Percentiles rank a stretch among this genome's conserved stretches.
Evolutionary conservation across 2,329 filamentous ascomycete species (phyloP).

Genomic region (Alternaria infectoria): DNA sequence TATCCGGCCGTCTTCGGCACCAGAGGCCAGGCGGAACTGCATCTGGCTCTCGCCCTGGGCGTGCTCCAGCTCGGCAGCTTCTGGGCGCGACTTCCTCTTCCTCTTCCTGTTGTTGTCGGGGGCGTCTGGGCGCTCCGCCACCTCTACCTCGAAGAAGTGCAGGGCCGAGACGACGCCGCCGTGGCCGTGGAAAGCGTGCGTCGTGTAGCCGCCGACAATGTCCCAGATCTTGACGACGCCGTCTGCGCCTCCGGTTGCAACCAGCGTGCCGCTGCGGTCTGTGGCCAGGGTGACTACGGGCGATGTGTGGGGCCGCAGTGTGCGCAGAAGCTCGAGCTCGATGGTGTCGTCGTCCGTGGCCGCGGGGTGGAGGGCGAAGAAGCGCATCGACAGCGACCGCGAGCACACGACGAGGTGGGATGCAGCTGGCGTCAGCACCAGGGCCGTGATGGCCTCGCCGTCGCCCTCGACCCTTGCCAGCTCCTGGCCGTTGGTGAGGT

Average conservation of each 20-base stretch:
- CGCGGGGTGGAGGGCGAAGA: constrained; percentile 74
- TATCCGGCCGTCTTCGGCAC: constrained; percentile 92
- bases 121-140: constrained; percentile 55
- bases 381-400: constrained; percentile 92
- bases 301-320: constrained; percentile 86
- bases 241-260: constrained; percentile 92
- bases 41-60: constrained; percentile 55
- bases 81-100: constrained; percentile 52
- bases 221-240: constrained; percentile 98
- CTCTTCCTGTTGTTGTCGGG: constrained; percentile 45
- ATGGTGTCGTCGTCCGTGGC: constrained; percentile 64
- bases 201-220: constrained; percentile 85
- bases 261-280: constrained; percentile 84
- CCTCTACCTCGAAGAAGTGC: constrained; percentile 82
- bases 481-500: constrained; percentile 81
- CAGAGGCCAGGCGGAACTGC: constrained; percentile 83
- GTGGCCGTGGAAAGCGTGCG: constrained; percentile 93
- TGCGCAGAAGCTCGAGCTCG: constrained; percentile 70
- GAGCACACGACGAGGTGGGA: constrained; percentile 92
- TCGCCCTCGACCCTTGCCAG: constrained; percentile 84
- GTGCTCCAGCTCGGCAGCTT: constrained; percentile 52
- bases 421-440: constrained; percentile 81
- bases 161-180: constrained; percentile 90
- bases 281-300: constrained; percentile 87
- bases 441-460: constrained; percentile 75